Percentiles rank a stretch among this genome's conserved stretches.
Conservation (phyloP, 441 rosid genomes). For the Populus hybrid region DNA sequence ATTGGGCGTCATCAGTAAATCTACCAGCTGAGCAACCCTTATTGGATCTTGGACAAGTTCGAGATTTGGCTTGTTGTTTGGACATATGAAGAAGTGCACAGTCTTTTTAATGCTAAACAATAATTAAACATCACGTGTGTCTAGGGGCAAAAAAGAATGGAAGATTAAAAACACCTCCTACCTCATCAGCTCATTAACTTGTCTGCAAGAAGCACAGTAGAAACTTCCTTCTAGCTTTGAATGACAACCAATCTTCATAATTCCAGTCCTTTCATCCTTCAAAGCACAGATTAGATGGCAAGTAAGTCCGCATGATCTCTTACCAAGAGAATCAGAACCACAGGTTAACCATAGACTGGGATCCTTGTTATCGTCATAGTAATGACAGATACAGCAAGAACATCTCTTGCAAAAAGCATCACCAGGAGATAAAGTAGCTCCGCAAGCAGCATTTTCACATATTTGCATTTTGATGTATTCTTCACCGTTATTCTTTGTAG, state of each 20-base stretch:
- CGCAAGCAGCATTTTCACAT: slow-evolving; percentile 90
- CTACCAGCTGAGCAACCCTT: neutral
- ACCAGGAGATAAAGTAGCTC: slow-evolving; percentile 51
- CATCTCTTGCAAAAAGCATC: slow-evolving; percentile 51
- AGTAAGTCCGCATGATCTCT: slow-evolving; percentile 71
- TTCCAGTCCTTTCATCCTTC: slow-evolving; percentile 60
- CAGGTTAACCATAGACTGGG: slow-evolving; percentile 93
- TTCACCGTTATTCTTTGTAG: slow-evolving; percentile 30
- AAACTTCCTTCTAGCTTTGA: slow-evolving; percentile 67
- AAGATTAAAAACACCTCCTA: slow-evolving; percentile 24
- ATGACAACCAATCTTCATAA: slow-evolving; percentile 42
- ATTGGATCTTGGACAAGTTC: neutral
- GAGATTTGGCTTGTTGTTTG: neutral
- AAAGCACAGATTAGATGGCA: slow-evolving; percentile 88
- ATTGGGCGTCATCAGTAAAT: slow-evolving; percentile 6
- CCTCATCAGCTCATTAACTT: slow-evolving; percentile 77
- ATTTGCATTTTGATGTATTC: slow-evolving; percentile 25
- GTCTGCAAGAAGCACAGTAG: slow-evolving; percentile 69
- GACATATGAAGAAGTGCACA: neutral
- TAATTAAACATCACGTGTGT: neutral
- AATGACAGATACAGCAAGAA: slow-evolving; percentile 49
- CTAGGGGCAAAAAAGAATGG: neutral
- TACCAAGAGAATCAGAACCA: slow-evolving; percentile 49
- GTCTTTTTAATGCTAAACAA: neutral
- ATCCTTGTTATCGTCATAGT: slow-evolving; percentile 89